Evolutionary conservation across 2,329 filamentous ascomycete genomes (phyloP).

Genomic region (Cyphellophora attinorum): DNA sequence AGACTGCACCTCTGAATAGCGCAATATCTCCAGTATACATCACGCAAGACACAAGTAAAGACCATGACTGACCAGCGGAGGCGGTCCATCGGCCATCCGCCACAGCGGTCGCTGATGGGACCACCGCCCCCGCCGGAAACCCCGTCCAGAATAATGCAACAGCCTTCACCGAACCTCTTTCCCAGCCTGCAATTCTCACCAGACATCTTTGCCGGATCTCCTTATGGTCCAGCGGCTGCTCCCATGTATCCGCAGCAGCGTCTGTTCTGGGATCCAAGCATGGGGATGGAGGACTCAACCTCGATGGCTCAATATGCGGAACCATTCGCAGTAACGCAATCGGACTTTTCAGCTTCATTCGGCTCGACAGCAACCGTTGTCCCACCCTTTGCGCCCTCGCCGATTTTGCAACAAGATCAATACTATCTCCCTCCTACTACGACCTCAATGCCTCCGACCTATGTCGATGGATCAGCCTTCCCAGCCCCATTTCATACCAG

Average conservation of each 20-base stretch:
- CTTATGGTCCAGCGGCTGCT: conserved; percentile 43
- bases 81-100: not conserved
- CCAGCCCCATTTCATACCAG: conserved; percentile 36
- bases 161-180: conserved; percentile 39
- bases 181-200: conserved; percentile 48
- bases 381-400: conserved; percentile 10
- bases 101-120: not conserved
- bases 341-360: conserved; percentile 13
- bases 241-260: conserved; percentile 47
- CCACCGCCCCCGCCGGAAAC: conserved; percentile 29
- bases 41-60: too few species aligned
- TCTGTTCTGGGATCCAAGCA: conserved; percentile 37
- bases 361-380: conserved; percentile 15
- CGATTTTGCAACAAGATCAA: conserved; percentile 10
- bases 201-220: conserved; percentile 42
- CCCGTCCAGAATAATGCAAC: conserved; percentile 31
- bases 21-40: too few species aligned
- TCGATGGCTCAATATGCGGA: conserved; percentile 15
- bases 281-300: conserved; percentile 7
- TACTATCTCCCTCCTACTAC: conserved; percentile 15
- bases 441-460: not conserved
- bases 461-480: conserved; percentile 26
- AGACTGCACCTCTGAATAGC: too few species aligned
- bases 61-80: not conserved
- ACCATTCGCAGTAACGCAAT: conserved; percentile 9